A percentile compares a stretch with the other conserved stretches of the same genome.
phyloP scores from a whole-genome alignment of 2,329 filamentous ascomycete genomes.

The Emericellopsis atlantica region DNA sequence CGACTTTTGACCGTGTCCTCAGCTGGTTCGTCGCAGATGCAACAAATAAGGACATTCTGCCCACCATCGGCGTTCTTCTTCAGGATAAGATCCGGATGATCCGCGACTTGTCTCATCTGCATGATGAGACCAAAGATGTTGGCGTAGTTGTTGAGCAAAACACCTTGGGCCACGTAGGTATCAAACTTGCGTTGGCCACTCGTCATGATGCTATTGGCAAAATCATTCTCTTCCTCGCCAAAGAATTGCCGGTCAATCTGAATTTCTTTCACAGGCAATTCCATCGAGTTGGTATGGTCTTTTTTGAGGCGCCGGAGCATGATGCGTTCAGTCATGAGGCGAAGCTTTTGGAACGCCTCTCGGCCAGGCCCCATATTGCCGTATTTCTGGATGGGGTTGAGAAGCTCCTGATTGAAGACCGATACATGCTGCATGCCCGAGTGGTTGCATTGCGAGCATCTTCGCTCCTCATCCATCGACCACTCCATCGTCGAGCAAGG shows the following conservation, averaged over 20 bases:
- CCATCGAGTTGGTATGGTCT: constrained; percentile 89
- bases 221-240: constrained; percentile 89
- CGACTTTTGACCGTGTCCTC: constrained; percentile 88
- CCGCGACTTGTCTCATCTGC: constrained; percentile 97
- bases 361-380: constrained; percentile 50
- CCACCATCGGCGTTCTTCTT: constrained; percentile 79
- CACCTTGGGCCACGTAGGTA: constrained; percentile 87
- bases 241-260: constrained; percentile 92
- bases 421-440: constrained; percentile 29
- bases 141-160: constrained; percentile 93
- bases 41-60: constrained; percentile 82
- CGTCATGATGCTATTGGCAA: constrained; percentile 91
- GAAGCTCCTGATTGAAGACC: constrained; percentile 86
- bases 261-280: constrained; percentile 89
- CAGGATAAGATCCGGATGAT: constrained; percentile 87
- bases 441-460: constrained; percentile 51
- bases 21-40: constrained; percentile 91
- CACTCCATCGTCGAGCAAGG: constrained; percentile 73
- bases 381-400: constrained; percentile 65
- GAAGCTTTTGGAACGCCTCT: constrained; percentile 67
- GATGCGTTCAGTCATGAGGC: constrained; percentile 79
- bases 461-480: constrained; percentile 59
- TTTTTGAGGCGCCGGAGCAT: constrained; percentile 94
- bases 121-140: constrained; percentile 99
- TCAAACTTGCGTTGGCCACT: constrained; percentile 83